Percentiles rank a stretch among this genome's conserved stretches.
These are phyloP conservation scores for Suillus variegatus DNA, from an alignment of 768 basidiomycete genomes.

Conservation along the genomic window DNA sequence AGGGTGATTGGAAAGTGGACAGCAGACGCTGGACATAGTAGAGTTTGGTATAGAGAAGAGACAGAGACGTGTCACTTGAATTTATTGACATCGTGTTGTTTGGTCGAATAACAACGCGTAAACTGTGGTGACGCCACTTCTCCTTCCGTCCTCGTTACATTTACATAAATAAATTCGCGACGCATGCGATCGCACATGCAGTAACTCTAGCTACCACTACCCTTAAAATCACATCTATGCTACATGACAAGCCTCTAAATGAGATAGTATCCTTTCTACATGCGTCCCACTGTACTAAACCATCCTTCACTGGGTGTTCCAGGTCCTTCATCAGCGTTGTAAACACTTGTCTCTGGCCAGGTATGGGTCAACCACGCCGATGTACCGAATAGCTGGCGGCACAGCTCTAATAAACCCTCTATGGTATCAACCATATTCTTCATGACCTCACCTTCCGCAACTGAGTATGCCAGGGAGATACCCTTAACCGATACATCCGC, in stretches of 20 bases:
- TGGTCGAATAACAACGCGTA: constrained; percentile 2
- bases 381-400: constrained; percentile 46
- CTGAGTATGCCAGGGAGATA: constrained; percentile 40
- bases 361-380: constrained; percentile 40
- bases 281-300: constrained; percentile 33
- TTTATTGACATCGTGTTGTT: constrained; percentile 1
- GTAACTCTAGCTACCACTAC: constrained; percentile 6
- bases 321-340: constrained; percentile 2
- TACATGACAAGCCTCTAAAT: background rate
- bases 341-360: background rate
- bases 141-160: background rate
- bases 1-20: constrained; percentile 32
- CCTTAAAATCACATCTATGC: background rate
- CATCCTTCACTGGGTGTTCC: constrained; percentile 14
- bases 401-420: constrained; percentile 41
- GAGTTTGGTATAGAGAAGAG: background rate
- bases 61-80: background rate
- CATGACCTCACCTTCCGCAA: constrained; percentile 46
- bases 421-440: constrained; percentile 43
- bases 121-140: constrained; percentile 3
- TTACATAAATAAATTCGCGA: no score
- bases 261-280: background rate
- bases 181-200: background rate
- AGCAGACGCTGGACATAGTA: background rate
- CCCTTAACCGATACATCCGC: constrained; percentile 34